These are phyloP conservation scores for Globisporangium parvum DNA, from an alignment of 352 stramenopile species.

Conservation along the genomic window DNA sequence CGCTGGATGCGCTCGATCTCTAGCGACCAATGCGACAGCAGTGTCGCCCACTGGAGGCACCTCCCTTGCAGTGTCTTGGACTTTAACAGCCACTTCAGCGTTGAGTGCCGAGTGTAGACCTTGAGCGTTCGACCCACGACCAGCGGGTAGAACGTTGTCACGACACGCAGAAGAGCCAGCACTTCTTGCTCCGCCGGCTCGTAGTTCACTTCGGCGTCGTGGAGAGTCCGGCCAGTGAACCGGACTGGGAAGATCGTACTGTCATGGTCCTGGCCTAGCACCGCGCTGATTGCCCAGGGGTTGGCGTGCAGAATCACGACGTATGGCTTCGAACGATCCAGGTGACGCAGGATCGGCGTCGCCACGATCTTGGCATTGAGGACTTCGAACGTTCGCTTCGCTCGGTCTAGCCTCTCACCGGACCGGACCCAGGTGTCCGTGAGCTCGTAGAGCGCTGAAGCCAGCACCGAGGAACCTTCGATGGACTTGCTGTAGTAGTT, in stretches of 20 bases:
- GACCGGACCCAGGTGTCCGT: no score
- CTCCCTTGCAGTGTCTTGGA: slow-evolving; percentile 13
- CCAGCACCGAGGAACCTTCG: slow-evolving; percentile 16
- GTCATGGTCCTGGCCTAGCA: slow-evolving; percentile 11
- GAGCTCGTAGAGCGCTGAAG: slow-evolving; percentile 15
- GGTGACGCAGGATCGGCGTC: slow-evolving; percentile 12
- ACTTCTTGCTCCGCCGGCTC: slow-evolving; percentile 16
- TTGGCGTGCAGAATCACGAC: slow-evolving; percentile 17
- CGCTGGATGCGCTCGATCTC: not conserved
- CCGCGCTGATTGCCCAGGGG: slow-evolving; percentile 13
- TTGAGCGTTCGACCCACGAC: not conserved
- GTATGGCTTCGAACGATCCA: slow-evolving; percentile 3
- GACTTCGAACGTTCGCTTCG: slow-evolving; percentile 3
- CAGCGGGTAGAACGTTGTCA: slow-evolving; percentile 10
- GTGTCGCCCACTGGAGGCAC: slow-evolving; percentile 7
- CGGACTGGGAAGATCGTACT: slow-evolving; percentile 9
- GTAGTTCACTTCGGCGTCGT: slow-evolving; percentile 14
- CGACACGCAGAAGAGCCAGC: slow-evolving; percentile 4
- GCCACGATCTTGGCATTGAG: slow-evolving; percentile 11
- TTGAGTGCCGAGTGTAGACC: slow-evolving; percentile 19
- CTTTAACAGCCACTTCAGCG: slow-evolving; percentile 15
- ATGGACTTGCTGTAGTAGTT: slow-evolving; percentile 28
- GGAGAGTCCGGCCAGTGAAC: slow-evolving; percentile 5
- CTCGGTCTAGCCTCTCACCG: slow-evolving; percentile 3
- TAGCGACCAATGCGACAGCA: slow-evolving; percentile 13